Conservation (phyloP, 129 eudicot species). For the Erigeron canadensis region DNA sequence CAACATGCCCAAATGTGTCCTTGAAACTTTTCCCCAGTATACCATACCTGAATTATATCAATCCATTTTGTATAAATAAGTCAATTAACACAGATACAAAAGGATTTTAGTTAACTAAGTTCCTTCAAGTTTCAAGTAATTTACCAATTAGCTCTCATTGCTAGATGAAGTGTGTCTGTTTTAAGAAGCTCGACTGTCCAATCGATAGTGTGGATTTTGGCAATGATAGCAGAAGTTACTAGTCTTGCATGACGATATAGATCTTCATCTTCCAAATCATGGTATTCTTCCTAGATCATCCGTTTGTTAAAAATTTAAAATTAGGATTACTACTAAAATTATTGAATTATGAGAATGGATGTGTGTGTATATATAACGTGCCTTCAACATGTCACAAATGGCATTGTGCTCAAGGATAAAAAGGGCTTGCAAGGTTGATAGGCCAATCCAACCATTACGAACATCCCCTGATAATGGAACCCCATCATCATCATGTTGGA, state of each 20-base stretch:
- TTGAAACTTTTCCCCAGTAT: constrained; percentile 54
- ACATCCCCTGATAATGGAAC: constrained; percentile 51
- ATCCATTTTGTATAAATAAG: background rate
- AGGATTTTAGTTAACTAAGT: background rate
- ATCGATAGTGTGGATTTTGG: constrained; percentile 71
- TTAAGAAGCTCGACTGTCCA: constrained; percentile 74
- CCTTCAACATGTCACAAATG: constrained; percentile 52
- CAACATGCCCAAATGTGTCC: constrained; percentile 53
- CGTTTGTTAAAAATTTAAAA: background rate
- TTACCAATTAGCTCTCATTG: constrained; percentile 65
- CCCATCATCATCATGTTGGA: constrained; percentile 42
- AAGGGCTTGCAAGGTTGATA: constrained; percentile 55
- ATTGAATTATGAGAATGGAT: constrained; percentile 20
- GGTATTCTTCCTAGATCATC: constrained; percentile 43
- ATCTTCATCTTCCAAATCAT: constrained; percentile 44
- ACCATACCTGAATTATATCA: constrained; percentile 54
- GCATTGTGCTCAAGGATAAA: constrained; percentile 62
- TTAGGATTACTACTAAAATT: background rate
- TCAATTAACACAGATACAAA: background rate
- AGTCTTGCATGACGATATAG: constrained; percentile 58
- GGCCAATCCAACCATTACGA: constrained; percentile 65
- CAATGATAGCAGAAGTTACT: constrained; percentile 63
- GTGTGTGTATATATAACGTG: too few relatives aligned
- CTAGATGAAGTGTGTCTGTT: constrained; percentile 47
- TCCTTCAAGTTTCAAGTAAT: background rate